Evolutionary conservation across 2,329 filamentous ascomycete species (phyloP).

Genomic region (Plenodomus tracheiphilus): DNA sequence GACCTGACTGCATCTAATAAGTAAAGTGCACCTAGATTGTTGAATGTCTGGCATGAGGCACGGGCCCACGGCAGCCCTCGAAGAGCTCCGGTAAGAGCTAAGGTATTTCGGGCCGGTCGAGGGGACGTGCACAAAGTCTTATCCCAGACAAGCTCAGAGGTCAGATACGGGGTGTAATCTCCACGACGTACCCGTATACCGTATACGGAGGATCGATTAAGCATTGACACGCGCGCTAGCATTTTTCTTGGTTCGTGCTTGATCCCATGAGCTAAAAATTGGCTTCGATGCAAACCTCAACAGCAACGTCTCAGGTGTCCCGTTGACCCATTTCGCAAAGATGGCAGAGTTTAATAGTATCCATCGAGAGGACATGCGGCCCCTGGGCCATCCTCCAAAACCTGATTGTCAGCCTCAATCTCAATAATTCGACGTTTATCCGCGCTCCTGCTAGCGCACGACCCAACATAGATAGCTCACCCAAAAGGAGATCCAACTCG

Average conservation of each 20-base stretch:
- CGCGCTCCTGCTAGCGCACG: slow-evolving; percentile 18
- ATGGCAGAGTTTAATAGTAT: slow-evolving; percentile 21
- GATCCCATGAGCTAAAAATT: slow-evolving; percentile 16
- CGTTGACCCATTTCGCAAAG: slow-evolving; percentile 19
- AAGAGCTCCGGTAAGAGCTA: slow-evolving; percentile 8
- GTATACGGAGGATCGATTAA: slow-evolving; percentile 11
- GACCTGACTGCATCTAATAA: slow-evolving; percentile 4
- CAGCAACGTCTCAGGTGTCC: slow-evolving; percentile 16
- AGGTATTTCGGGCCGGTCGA: slow-evolving; percentile 9
- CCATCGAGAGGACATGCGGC: slow-evolving; percentile 16
- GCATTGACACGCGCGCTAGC: slow-evolving; percentile 24
- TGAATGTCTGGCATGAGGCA: slow-evolving; percentile 11
- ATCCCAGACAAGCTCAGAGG: slow-evolving; percentile 22
- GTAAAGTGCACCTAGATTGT: slow-evolving; percentile 10
- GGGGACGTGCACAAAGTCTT: slow-evolving; percentile 21
- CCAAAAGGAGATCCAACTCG: slow-evolving; percentile 22
- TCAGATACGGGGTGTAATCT: slow-evolving; percentile 5
- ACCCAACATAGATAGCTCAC: slow-evolving; percentile 22
- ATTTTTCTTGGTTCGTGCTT: slow-evolving; percentile 20
- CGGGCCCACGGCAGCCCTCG: slow-evolving; percentile 7
- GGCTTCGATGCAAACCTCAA: slow-evolving; percentile 19
- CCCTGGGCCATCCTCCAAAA: slow-evolving; percentile 19
- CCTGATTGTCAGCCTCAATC: slow-evolving; percentile 15
- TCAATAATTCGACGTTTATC: slow-evolving; percentile 20
- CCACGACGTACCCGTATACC: neutral